These are phyloP conservation scores for Populus ilicifolia DNA, from an alignment of 345 rosid species.

Conservation along the genomic window DNA sequence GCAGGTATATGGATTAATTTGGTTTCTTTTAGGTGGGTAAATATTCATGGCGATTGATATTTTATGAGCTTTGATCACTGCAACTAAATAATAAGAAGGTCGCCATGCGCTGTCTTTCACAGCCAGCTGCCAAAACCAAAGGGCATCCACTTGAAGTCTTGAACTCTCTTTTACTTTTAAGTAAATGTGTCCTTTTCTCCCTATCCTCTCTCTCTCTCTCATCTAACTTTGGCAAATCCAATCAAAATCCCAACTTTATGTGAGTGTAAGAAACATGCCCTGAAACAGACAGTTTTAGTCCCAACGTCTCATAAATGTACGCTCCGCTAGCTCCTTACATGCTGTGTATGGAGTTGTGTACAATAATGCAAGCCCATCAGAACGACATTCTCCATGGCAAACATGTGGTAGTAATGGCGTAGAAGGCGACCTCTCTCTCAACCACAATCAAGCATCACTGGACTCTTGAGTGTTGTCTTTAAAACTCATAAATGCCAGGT, in stretches of 20 bases:
- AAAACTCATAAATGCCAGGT: neutral
- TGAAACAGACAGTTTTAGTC: slow-evolving; percentile 10
- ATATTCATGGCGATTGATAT: too few relatives aligned
- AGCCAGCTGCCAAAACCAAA: too few relatives aligned
- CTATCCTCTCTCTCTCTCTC: slow-evolving; percentile 17
- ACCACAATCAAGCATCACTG: neutral
- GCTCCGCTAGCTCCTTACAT: neutral
- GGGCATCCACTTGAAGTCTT: too few relatives aligned
- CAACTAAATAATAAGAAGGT: too few relatives aligned
- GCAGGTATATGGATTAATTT: too few relatives aligned
- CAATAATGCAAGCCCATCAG: neutral
- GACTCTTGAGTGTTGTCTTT: neutral
- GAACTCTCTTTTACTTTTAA: slow-evolving; percentile 13
- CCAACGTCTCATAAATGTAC: slow-evolving; percentile 13
- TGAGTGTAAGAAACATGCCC: slow-evolving; percentile 6
- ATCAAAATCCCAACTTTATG: slow-evolving; percentile 26
- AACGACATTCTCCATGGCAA: neutral
- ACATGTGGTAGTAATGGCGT: slow-evolving; percentile 3
- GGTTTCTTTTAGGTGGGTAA: too few relatives aligned
- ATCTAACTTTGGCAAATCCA: slow-evolving; percentile 30
- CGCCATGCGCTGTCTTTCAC: too few relatives aligned
- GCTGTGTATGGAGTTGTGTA: too few relatives aligned
- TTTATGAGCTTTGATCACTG: too few relatives aligned
- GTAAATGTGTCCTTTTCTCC: slow-evolving; percentile 10
- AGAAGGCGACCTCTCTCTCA: neutral